Percentiles rank a stretch among this genome's conserved stretches.
These are phyloP conservation scores for Plasmodium yoelii DNA, from an alignment of 169 alveolate genomes.

Conservation along the genomic window DNA sequence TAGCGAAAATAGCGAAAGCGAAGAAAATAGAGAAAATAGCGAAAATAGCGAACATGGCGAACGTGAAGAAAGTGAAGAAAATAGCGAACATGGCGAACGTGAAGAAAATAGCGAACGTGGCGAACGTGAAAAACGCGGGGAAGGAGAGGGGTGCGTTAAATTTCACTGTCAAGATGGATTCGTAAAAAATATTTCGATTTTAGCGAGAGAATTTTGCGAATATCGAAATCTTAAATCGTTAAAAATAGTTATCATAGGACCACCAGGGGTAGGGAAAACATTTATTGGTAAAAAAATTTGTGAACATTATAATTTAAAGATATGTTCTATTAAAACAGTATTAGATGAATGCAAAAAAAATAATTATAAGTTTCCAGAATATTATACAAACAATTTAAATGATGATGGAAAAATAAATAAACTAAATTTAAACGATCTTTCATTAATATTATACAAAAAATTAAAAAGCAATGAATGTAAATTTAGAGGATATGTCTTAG, in stretches of 20 bases:
- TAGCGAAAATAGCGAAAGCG: neutral
- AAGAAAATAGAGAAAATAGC: neutral
- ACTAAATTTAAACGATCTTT: constrained; percentile 22
- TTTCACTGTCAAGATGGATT: constrained; percentile 61
- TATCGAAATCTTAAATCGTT: constrained; percentile 32
- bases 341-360: constrained; percentile 32
- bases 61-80: neutral
- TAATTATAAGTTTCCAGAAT: constrained; percentile 40
- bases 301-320: constrained; percentile 32
- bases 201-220: constrained; percentile 53
- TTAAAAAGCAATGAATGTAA: constrained; percentile 46
- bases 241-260: constrained; percentile 33
- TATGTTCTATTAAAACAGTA: constrained; percentile 25
- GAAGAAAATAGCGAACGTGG: neutral
- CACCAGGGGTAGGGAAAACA: constrained; percentile 66
- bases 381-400: constrained; percentile 20
- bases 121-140: neutral
- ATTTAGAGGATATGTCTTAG: constrained; percentile 62
- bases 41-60: neutral
- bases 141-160: neutral
- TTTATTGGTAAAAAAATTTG: constrained; percentile 59
- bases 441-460: constrained; percentile 26
- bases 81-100: neutral
- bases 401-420: neutral
- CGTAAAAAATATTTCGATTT: constrained; percentile 23